These are phyloP conservation scores for Leptosphaerulina australis DNA, from an alignment of 2,329 filamentous ascomycete genomes.

Conservation along the genomic window DNA sequence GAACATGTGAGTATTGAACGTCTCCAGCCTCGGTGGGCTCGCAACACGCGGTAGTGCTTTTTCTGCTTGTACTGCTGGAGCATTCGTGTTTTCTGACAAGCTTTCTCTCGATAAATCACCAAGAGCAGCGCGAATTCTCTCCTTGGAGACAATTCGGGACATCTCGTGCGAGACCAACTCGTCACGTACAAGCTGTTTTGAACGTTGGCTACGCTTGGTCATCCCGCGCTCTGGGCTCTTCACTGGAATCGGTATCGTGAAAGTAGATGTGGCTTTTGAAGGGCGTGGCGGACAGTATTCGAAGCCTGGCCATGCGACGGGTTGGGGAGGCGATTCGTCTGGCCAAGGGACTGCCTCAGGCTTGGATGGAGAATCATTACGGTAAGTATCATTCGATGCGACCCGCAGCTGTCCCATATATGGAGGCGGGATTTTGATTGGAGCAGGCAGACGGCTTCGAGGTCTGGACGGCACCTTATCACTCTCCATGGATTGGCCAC, in stretches of 20 bases:
- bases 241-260: conserved; percentile 27
- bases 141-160: conserved; percentile 39
- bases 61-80: conserved; percentile 1
- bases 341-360: conserved; percentile 15
- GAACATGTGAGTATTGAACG: conserved; percentile 42
- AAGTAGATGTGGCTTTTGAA: conserved; percentile 5
- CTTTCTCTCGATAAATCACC: conserved; percentile 24
- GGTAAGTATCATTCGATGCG: conserved; percentile 11
- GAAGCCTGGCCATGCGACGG: conserved; percentile 17
- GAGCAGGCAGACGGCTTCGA: conserved; percentile 26
- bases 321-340: conserved; percentile 1
- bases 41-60: conserved; percentile 11
- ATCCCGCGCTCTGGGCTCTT: conserved; percentile 27
- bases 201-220: neutral
- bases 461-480: neutral
- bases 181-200: conserved; percentile 6
- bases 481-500: neutral
- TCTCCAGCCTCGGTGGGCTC: conserved; percentile 7
- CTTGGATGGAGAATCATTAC: neutral
- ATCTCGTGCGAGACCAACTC: conserved; percentile 11
- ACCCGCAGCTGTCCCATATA: conserved; percentile 20
- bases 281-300: conserved; percentile 14
- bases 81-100: conserved; percentile 25
- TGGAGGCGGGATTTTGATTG: conserved; percentile 26
- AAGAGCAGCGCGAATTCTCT: conserved; percentile 42